Conservation (phyloP, 306 rosid species). For the Senna tora region DNA sequence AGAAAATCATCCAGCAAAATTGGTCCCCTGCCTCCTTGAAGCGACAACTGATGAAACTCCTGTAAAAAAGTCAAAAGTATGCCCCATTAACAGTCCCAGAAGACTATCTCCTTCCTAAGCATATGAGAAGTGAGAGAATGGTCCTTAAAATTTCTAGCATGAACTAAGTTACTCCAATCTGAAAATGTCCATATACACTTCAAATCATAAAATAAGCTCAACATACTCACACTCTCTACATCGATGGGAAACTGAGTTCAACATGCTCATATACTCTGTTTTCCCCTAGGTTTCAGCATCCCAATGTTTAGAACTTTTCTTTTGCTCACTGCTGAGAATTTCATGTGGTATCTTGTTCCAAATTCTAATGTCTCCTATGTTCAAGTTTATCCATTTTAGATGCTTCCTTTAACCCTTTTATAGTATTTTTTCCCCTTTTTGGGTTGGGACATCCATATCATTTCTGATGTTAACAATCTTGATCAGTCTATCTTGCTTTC, state of each 20-base stretch:
- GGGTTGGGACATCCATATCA: neutral
- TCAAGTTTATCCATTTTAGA: neutral
- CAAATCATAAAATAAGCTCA: neutral
- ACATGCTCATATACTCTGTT: neutral
- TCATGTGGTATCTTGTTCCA: neutral
- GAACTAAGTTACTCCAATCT: neutral
- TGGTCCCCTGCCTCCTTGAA: constrained; percentile 12
- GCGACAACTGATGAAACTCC: constrained; percentile 8
- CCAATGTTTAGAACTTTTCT: neutral
- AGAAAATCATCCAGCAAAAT: neutral
- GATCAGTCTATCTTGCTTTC: neutral
- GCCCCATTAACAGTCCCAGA: neutral
- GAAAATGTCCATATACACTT: too few relatives aligned
- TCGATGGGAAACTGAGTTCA: neutral
- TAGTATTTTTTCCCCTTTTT: neutral
- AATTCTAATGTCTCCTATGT: neutral
- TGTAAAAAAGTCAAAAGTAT: neutral
- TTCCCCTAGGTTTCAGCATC: neutral
- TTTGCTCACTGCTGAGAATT: neutral
- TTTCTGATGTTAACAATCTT: neutral
- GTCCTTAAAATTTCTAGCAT: constrained; percentile 1
- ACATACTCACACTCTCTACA: neutral
- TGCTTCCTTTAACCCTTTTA: too few relatives aligned
- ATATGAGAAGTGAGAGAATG: neutral
- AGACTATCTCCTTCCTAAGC: constrained; percentile 2